phyloP scores from a whole-genome alignment of 768 basidiomycete genomes.

The Kondoa subrosea region DNA sequence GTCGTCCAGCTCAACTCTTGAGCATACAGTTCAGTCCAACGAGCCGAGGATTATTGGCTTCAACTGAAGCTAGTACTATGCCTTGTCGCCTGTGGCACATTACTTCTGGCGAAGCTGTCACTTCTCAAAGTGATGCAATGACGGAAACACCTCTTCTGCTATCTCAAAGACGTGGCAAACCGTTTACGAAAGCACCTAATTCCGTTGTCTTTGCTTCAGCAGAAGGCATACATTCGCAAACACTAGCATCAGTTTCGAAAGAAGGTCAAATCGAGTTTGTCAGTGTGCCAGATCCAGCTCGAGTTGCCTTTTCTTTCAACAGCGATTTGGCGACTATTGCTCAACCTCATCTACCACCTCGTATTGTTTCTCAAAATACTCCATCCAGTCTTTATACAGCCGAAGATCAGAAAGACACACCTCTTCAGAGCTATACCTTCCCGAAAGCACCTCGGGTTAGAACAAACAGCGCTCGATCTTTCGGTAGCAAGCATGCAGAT shows the following conservation, averaged over 20 bases:
- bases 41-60: neutral
- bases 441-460: neutral
- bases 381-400: neutral
- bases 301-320: neutral
- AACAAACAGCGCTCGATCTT: neutral
- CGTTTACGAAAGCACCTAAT: neutral
- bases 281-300: neutral
- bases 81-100: neutral
- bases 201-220: neutral
- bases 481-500: neutral
- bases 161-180: neutral
- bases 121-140: neutral
- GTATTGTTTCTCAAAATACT: neutral
- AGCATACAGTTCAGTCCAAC: neutral
- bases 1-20: neutral
- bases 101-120: neutral
- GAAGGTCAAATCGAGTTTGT: neutral
- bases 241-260: neutral
- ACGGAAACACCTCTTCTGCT: neutral
- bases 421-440: neutral
- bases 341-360: neutral
- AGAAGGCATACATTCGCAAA: neutral
- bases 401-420: too few species aligned
- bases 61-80: neutral
- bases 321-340: neutral